These are phyloP conservation scores for Phytophthora megakarya DNA, from an alignment of 352 stramenopile species.

Conservation along the genomic window DNA sequence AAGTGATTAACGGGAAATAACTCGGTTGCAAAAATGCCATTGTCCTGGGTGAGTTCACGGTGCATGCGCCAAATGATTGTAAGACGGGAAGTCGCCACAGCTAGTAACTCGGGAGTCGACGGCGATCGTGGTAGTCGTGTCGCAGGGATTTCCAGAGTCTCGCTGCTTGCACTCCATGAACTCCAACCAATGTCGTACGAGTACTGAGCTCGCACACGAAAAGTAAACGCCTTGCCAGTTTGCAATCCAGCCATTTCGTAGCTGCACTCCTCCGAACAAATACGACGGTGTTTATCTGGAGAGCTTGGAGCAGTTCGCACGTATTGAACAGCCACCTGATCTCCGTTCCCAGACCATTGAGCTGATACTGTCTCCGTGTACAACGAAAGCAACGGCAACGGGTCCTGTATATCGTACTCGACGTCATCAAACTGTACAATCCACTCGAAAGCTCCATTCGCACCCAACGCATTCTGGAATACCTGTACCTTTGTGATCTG, in stretches of 20 bases:
- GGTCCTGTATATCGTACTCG: constrained; percentile 17
- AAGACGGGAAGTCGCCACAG: constrained; percentile 34
- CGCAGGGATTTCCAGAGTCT: constrained; percentile 37
- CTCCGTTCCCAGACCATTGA: constrained; percentile 46
- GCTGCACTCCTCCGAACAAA: constrained; percentile 34
- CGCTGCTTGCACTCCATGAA: constrained; percentile 56
- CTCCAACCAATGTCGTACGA: constrained; percentile 42
- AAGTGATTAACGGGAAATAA: constrained; percentile 54
- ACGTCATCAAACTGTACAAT: constrained; percentile 57
- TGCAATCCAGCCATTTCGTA: constrained; percentile 29
- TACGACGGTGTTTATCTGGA: constrained; percentile 18
- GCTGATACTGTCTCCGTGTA: constrained; percentile 61
- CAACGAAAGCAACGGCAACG: constrained; percentile 49
- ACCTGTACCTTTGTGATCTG: constrained; percentile 65
- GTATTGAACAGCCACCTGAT: constrained; percentile 57
- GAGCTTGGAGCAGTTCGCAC: constrained; percentile 31
- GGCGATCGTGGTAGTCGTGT: constrained; percentile 49
- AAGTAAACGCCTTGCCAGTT: constrained; percentile 42
- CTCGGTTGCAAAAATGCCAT: constrained; percentile 17
- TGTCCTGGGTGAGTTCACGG: constrained; percentile 21
- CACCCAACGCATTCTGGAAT: constrained; percentile 33
- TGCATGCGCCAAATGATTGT: constrained; percentile 54
- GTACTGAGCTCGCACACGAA: constrained; percentile 57
- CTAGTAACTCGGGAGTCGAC: constrained; percentile 47
- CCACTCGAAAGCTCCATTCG: constrained; percentile 50